phyloP scores from a whole-genome alignment of 2,329 filamentous ascomycete species.

The Magnaporthales sp. region DNA sequence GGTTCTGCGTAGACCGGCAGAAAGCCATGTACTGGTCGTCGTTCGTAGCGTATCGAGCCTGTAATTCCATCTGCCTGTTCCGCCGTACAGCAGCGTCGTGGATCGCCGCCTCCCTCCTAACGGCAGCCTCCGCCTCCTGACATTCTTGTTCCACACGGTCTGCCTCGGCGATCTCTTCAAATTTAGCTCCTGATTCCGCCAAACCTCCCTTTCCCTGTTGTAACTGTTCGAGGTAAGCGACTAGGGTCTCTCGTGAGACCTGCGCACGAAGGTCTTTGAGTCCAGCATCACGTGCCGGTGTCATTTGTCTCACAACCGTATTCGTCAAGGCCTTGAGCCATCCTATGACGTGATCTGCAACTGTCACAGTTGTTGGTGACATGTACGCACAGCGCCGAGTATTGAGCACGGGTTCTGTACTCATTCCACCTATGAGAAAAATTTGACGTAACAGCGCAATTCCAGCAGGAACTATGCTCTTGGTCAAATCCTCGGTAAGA shows the following conservation, averaged over 20 bases:
- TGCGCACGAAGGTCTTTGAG: background rate
- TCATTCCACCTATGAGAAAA: background rate
- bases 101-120: background rate
- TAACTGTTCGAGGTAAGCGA: background rate
- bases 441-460: background rate
- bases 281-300: background rate
- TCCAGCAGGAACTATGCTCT: background rate
- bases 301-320: background rate
- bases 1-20: background rate
- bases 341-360: background rate
- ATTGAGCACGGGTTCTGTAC: background rate
- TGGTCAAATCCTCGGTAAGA: background rate
- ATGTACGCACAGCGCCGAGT: background rate
- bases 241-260: background rate
- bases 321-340: background rate
- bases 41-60: background rate
- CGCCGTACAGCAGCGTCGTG: background rate
- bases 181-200: background rate
- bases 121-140: background rate
- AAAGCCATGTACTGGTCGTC: background rate
- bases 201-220: background rate
- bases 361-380: background rate
- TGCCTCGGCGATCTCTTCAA: background rate
- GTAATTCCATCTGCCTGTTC: background rate
- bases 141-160: background rate